Evolutionary conservation across 179 eudicot species (phyloP), one percentile per base, ranked within the genome.

Genomic region (Vitellaria paradoxa): DNA sequence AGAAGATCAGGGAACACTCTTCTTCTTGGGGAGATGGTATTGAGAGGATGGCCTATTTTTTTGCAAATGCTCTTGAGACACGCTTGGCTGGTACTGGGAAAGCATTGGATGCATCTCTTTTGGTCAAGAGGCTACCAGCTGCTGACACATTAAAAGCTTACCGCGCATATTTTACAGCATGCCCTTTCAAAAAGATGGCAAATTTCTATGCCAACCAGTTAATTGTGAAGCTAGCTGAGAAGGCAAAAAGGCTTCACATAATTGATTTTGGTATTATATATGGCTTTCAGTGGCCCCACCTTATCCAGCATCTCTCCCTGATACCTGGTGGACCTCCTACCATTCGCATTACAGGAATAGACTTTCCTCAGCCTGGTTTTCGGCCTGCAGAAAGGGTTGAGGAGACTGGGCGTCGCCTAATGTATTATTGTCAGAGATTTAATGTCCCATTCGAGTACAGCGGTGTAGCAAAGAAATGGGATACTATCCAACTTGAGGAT

Each of bases 31-130:
- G 85, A 4, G 82, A 79, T 65, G 64, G 73, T 0, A 70, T 59
- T 1, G 81, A 90, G 77, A 82, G 93, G 57, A 45, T 88, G 76
- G 91, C 93, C 9, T 88, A 88, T 83, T 88, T 70, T 75, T 47
- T 85, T 79, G 93, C 84, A 1, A 72, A 82, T 37, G 91, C 89
- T 7, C 86, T 90, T 3, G 93, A 88, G 57, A 89, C 91, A 9
- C 88, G 93, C 24, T 66, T 90, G 57, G 73, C 89, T 9, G 91
- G 91, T 24, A 88, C 80, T 0, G 93, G 93, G 4, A 26, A 57
- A 47, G 40, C 77, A 6, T 46, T 82, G 68, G 75, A 78, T 67
- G 30, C 79, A 5, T 24, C 72, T 49, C 50, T 5, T 12, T 13
- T 61, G 3, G n/a, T 69, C 6, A 79, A 45, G 26, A 62, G 68